Evolutionary conservation across 192 early-diverging fungal genomes (phyloP).

Genomic region (Podila horticola): DNA sequence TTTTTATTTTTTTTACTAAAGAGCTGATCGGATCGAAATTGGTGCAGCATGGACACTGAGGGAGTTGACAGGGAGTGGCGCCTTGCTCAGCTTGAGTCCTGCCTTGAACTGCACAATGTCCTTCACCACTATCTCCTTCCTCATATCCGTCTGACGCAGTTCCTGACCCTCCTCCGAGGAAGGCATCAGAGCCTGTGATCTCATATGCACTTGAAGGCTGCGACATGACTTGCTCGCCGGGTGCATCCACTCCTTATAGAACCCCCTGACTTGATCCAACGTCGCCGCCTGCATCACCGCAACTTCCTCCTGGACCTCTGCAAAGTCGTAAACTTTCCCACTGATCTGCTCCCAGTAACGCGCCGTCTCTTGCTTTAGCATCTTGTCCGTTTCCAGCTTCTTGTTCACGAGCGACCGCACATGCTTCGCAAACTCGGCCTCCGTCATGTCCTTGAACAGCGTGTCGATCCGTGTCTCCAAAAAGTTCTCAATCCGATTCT

Average conservation of each 20-base stretch:
- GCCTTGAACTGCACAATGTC: constrained; percentile 60
- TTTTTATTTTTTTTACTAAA: background rate
- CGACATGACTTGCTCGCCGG: background rate
- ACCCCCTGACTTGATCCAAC: constrained; percentile 28
- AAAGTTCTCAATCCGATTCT: constrained; percentile 78
- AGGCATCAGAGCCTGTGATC: constrained; percentile 41
- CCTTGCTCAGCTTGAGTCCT: constrained; percentile 49
- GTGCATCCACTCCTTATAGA: constrained; percentile 13
- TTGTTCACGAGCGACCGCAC: constrained; percentile 69
- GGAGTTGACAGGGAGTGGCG: constrained; percentile 45
- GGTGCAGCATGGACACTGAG: background rate
- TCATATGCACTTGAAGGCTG: constrained; percentile 55
- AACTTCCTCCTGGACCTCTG: constrained; percentile 41
- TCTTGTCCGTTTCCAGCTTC: constrained; percentile 80
- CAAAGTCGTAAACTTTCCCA: constrained; percentile 81
- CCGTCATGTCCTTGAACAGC: constrained; percentile 66
- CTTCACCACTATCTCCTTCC: constrained; percentile 42
- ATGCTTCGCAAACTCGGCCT: constrained; percentile 73
- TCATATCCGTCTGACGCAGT: background rate
- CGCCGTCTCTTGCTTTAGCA: constrained; percentile 74
- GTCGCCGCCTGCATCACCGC: constrained; percentile 12
- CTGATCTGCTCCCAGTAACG: constrained; percentile 76
- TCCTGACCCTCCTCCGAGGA: background rate
- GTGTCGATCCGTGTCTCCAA: constrained; percentile 48
- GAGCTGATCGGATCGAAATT: background rate